Evolutionary conservation across 768 basidiomycete species (phyloP).

Genomic region (Hygrocybe coccinea): DNA sequence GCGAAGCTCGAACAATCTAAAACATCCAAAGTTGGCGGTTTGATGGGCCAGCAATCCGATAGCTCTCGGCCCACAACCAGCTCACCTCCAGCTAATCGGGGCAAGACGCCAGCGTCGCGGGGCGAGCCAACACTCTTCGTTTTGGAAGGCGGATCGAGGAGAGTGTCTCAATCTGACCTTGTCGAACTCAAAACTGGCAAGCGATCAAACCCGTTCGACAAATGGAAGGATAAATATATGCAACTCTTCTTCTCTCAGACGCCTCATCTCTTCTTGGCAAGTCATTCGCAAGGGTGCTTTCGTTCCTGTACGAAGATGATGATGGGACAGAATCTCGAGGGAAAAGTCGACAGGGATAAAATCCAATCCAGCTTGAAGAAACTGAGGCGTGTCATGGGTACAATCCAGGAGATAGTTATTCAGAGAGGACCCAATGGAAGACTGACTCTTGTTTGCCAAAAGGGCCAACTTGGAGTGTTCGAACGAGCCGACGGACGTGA

Average conservation of each 20-base stretch:
- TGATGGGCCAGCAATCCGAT: too few relatives aligned
- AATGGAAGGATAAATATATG: constrained; percentile 60
- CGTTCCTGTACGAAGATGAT: constrained; percentile 31
- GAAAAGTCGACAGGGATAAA: too few relatives aligned
- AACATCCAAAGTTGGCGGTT: too few relatives aligned
- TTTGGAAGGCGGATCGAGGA: constrained; percentile 21
- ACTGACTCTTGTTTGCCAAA: constrained; percentile 51
- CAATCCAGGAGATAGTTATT: constrained; percentile 46
- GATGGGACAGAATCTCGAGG: constrained; percentile 22
- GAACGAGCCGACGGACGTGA: constrained; percentile 40
- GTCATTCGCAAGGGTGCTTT: constrained; percentile 55
- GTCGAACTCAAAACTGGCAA: constrained; percentile 46
- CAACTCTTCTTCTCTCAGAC: constrained; percentile 71
- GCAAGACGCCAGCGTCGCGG: too few relatives aligned
- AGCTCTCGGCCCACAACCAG: too few relatives aligned
- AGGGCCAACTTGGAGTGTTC: constrained; percentile 47
- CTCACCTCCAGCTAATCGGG: too few relatives aligned
- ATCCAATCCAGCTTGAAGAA: constrained; percentile 29
- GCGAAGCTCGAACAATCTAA: too few relatives aligned
- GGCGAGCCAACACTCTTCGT: too few relatives aligned
- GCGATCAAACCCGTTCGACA: constrained; percentile 27
- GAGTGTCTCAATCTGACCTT: constrained; percentile 39
- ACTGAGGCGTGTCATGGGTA: constrained; percentile 35
- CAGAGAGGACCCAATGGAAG: constrained; percentile 48
- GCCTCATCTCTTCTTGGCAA: constrained; percentile 51